phyloP scores from a whole-genome alignment of 1,139 yeast species.

The Lodderomyces jiufengensis region DNA sequence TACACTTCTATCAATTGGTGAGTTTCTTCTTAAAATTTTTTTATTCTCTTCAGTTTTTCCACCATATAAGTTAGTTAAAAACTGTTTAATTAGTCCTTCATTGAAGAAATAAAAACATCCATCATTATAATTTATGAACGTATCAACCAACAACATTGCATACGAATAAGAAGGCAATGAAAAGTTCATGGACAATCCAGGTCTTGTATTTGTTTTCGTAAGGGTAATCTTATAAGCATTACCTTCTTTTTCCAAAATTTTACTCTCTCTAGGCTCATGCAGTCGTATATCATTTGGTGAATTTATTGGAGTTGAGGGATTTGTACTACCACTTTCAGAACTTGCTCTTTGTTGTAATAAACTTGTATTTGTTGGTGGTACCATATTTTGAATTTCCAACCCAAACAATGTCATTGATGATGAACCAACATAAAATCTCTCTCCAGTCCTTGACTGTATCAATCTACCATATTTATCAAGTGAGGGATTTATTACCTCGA shows the following conservation, averaged over 20 bases:
- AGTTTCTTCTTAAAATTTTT: constrained; percentile 36
- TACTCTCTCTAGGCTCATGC: constrained; percentile 32
- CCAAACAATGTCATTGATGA: constrained; percentile 82
- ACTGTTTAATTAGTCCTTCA: constrained; percentile 70
- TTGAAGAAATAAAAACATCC: constrained; percentile 86
- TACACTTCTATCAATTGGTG: constrained; percentile 29
- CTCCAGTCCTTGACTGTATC: constrained; percentile 71
- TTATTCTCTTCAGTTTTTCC: constrained; percentile 42
- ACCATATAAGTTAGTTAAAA: constrained; percentile 56
- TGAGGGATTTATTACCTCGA: constrained; percentile 61
- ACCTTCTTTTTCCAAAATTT: constrained; percentile 65
- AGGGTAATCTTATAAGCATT: constrained; percentile 68
- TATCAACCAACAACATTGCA: constrained; percentile 70
- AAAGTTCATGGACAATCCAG: constrained; percentile 64
- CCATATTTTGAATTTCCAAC: constrained; percentile 65
- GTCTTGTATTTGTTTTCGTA: constrained; percentile 64
- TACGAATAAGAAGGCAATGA: constrained; percentile 74
- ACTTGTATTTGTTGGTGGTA: constrained; percentile 30
- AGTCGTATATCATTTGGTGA: constrained; percentile 9
- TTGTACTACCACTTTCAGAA: constrained; percentile 1
- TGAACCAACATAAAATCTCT: constrained; percentile 70
- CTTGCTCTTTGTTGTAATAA: constrained; percentile 11
- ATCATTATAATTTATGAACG: constrained; percentile 74
- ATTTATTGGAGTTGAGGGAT: constrained; percentile 12
- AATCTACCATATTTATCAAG: constrained; percentile 67